Percentiles rank a stretch among this genome's conserved stretches.
These are phyloP conservation scores for Malus asiatica DNA, from an alignment of 306 rosid species.

Conservation along the genomic window DNA sequence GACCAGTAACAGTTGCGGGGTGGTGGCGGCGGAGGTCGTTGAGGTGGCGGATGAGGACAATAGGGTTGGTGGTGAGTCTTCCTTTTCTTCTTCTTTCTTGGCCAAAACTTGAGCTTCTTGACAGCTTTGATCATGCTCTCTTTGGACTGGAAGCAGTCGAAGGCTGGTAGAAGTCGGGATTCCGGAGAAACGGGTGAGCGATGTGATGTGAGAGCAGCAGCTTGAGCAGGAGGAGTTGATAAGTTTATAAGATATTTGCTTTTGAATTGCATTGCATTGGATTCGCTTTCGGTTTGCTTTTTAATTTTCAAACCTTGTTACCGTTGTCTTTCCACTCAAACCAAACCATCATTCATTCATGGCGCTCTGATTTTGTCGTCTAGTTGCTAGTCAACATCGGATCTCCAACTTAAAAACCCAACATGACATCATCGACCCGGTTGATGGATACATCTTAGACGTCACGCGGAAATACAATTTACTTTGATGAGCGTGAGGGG, in stretches of 20 bases:
- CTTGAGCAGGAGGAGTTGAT: too few relatives aligned
- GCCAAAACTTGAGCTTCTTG: slow-evolving; percentile 61
- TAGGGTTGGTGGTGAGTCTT: slow-evolving; percentile 12
- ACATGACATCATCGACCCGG: too few relatives aligned
- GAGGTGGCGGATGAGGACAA: slow-evolving; percentile 23
- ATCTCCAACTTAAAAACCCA: too few relatives aligned
- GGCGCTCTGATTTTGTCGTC: too few relatives aligned
- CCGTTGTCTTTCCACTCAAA: slow-evolving; percentile 35
- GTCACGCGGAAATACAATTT: too few relatives aligned
- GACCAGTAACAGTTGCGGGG: slow-evolving; percentile 10
- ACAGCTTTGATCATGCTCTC: slow-evolving; percentile 40
- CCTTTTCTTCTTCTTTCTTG: slow-evolving; percentile 44
- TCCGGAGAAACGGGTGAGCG: not conserved
- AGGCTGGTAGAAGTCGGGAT: not conserved
- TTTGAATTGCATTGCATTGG: not conserved
- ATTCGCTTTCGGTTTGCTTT: not conserved
- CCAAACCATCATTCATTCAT: not conserved
- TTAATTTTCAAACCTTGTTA: slow-evolving; percentile 25
- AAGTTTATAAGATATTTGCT: not conserved
- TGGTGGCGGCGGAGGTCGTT: slow-evolving; percentile 8
- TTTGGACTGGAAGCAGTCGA: not conserved
- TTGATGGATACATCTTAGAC: too few relatives aligned
- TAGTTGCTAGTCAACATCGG: too few relatives aligned
- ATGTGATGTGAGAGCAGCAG: not conserved
- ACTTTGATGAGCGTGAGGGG: too few relatives aligned